Evolutionary conservation across 108 stramenopile species (phyloP), one percentile per base, ranked within the genome.

Genomic region (Pseudonitzschia pungens): DNA sequence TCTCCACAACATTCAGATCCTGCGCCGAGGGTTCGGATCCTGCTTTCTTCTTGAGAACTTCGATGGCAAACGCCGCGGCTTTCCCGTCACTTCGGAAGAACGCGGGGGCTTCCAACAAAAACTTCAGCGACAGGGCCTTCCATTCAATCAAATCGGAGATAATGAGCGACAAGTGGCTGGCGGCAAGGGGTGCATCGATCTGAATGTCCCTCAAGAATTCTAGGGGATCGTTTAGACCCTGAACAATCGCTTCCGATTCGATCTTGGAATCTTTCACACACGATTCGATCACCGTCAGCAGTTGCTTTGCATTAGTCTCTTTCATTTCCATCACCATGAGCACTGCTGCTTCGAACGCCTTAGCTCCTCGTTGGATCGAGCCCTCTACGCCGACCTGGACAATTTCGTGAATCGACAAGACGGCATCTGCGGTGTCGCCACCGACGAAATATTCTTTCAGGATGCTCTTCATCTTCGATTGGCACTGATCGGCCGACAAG

Each of bases 181-280:
- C 70, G 1, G 93, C 93, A 41, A 88, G 65, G 26, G 93, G 93
- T 22, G 93, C 93, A 74, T 95, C 93, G 40, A 92, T 87, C 59
- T 84, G 84, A 69, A 95, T 80, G 60, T 95, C 93, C 18, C 58
- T 57, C 33, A 91, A 68, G 57, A 86, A 91, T 65, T 95, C 91
- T 77, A 95, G 77, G 43, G 91, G 89, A 85, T 87, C 87, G 24
- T 81, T 76, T 16, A 90, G 64, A n/a, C 88, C 93, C 8, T 62
- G 45, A 8, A 71, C 69, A 70, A 90, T 52, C n/a, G 85, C 72
- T 18, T 56, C 67, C 4, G 51, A 36, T 48, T 66, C 72, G 45
- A 87, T 74, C 77, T 88, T 87, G 20, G 74, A 71, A 60, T 88
- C 82, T 33, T 84, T 69, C 15, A 85, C 56, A 60, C 74, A 81